Evolutionary conservation across 148 eudicot species (phyloP), one percentile per base, ranked within the genome.

Genomic region (Spergularia bocconei): DNA sequence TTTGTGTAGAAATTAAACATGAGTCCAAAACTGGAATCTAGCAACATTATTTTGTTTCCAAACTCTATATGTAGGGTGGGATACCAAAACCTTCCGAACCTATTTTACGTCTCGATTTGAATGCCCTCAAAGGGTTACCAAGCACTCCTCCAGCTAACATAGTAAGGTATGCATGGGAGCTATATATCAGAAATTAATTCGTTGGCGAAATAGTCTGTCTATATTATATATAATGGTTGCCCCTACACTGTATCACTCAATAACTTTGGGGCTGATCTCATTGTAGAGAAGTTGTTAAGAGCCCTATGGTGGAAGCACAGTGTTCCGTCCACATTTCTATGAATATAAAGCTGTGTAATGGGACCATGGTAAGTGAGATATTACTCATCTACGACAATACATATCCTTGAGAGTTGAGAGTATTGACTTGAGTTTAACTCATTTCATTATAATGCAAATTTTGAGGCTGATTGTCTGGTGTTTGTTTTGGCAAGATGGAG

Each of bases 261-360:
- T 15, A 48, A 23, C 29, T 57, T 39, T 70, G 20, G 48, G 62
- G 19, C 8, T 5, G 5, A 44, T 85, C 54, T 77, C 50, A 38
- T 74, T 88, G 85, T 83, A 93, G 98, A 84, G 98, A 93, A 85
- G 83, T 89, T 86, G 98, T 93, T 63, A 84, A 81, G 63, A 91
- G 96, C 82, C 96, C 93, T 69, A 93, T 93, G 98, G 93, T 91
- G 79, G 96, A 93, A 86, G 98, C 93, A 56, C 98, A 93, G 70
- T 93, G 98, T 83, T 91, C 89, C 7, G 98, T 91, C 67, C 98
- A 93, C 79, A 79, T 93, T 66, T 88, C 93, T 86, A 87, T 91
- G 77, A 91, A 91, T 38, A 86, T 91, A 15, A 88, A 88, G 82
- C 86, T 93, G 67, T 77, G 82, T 83, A 88, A 85, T 77, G 88